A percentile compares a stretch with the other conserved stretches of the same genome.
phyloP scores from a whole-genome alignment of 441 rosid species.

The Erodium texanum region DNA sequence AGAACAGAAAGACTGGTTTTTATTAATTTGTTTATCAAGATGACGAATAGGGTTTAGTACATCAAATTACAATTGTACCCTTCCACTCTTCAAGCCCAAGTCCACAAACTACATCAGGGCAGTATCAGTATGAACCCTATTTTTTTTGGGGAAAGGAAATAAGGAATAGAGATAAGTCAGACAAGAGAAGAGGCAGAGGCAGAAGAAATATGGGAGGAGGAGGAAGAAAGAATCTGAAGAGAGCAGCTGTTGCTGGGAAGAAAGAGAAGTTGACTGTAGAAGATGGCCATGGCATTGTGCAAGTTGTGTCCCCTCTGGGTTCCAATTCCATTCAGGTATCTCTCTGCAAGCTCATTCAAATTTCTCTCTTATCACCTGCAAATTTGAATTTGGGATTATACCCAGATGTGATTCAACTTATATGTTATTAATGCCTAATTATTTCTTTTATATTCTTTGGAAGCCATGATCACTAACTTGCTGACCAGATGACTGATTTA shows the following conservation, averaged over 20 bases:
- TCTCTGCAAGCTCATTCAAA: not conserved
- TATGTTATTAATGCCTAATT: not conserved
- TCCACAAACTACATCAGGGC: not conserved
- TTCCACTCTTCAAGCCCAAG: not conserved
- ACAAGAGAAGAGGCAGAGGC: no score
- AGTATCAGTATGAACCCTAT: not conserved
- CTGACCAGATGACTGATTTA: not conserved
- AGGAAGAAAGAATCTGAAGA: constrained; percentile 64
- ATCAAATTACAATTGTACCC: not conserved
- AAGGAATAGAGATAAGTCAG: not conserved
- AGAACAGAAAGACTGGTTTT: not conserved
- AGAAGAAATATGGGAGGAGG: constrained; percentile 26
- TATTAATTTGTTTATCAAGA: not conserved
- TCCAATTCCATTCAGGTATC: constrained; percentile 83
- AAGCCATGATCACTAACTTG: not conserved
- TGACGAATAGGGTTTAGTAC: not conserved
- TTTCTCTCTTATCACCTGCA: not conserved
- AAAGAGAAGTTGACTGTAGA: constrained; percentile 46
- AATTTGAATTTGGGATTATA: not conserved
- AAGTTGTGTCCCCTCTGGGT: constrained; percentile 77
- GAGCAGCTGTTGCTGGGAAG: constrained; percentile 36
- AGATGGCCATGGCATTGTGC: constrained; percentile 62
- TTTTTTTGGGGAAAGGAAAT: not conserved
- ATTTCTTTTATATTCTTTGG: not conserved
- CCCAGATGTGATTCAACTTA: not conserved